phyloP scores from a whole-genome alignment of 1,139 yeast species.

The Sugiyamaella castrensis region DNA sequence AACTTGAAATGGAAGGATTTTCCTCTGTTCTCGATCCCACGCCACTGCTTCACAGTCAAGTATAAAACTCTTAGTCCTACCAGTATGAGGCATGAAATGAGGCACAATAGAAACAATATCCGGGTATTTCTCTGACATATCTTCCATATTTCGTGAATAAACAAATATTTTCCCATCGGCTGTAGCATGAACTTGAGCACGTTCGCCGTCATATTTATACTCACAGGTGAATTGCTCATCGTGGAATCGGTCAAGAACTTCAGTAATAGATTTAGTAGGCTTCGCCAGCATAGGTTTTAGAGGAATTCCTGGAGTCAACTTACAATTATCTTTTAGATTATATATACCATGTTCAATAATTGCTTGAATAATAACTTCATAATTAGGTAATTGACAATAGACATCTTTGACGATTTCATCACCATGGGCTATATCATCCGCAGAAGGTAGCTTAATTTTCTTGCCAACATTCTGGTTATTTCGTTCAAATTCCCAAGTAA shows the following conservation, averaged over 20 bases:
- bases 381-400: slow-evolving; percentile 88
- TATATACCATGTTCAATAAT: slow-evolving; percentile 67
- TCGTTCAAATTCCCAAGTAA: slow-evolving; percentile 50
- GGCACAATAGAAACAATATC: slow-evolving; percentile 72
- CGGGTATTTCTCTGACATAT: slow-evolving; percentile 95
- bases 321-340: slow-evolving; percentile 63
- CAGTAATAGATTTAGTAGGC: slow-evolving; percentile 90
- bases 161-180: slow-evolving; percentile 65
- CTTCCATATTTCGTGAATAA: slow-evolving; percentile 92
- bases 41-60: slow-evolving; percentile 99
- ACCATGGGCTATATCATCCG: slow-evolving; percentile 43
- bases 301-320: slow-evolving; percentile 88
- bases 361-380: slow-evolving; percentile 67
- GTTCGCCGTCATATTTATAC: slow-evolving; percentile 95
- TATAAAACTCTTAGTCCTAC: slow-evolving; percentile 52
- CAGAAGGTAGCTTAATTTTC: slow-evolving; percentile 14
- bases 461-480: slow-evolving; percentile 28
- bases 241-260: slow-evolving; percentile 83
- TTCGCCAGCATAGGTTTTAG: slow-evolving; percentile 97
- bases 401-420: slow-evolving; percentile 83
- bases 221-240: slow-evolving; percentile 89
- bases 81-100: slow-evolving; percentile 47
- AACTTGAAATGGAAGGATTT: slow-evolving; percentile 89
- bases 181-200: slow-evolving; percentile 88
- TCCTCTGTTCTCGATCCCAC: slow-evolving; percentile 74